A percentile compares a stretch with the other conserved stretches of the same genome.
Conservation (phyloP, 495 filamentous ascomycete species). For the Baudoinia panamericana region DNA sequence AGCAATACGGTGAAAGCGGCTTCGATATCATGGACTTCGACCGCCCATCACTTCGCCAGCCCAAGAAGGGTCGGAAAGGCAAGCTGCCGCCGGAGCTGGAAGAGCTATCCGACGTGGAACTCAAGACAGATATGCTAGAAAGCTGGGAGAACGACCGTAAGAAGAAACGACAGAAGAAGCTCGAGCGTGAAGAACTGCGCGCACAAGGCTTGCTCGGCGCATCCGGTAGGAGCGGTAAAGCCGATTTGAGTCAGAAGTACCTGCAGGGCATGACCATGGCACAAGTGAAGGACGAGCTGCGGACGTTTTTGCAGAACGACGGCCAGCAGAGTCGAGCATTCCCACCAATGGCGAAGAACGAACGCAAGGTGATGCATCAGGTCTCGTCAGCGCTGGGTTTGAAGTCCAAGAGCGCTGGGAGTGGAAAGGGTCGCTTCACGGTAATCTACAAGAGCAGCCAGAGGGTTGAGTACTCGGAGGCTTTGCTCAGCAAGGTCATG, state of each 20-base stretch:
- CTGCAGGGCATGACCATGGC: conserved; percentile 53
- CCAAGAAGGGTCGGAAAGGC: conserved; percentile 43
- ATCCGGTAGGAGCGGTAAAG: conserved; percentile 38
- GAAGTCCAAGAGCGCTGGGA: conserved; percentile 74
- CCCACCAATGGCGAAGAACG: conserved; percentile 69
- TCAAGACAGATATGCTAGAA: conserved; percentile 45
- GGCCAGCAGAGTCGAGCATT: conserved; percentile 61
- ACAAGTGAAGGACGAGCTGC: conserved; percentile 60
- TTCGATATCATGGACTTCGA: conserved; percentile 78
- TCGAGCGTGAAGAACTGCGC: conserved; percentile 63
- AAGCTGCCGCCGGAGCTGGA: conserved; percentile 33
- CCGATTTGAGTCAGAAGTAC: conserved; percentile 62
- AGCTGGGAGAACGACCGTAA: conserved; percentile 65
- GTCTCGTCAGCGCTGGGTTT: conserved; percentile 56
- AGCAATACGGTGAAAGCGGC: conserved; percentile 47
- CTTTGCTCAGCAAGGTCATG: conserved; percentile 14
- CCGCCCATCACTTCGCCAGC: conserved; percentile 44
- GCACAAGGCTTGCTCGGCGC: conserved; percentile 64
- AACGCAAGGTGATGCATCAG: conserved; percentile 64
- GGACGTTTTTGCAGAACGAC: conserved; percentile 51
- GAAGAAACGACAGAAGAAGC: conserved; percentile 70
- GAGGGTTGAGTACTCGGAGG: conserved; percentile 42
- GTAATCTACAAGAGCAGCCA: conserved; percentile 59
- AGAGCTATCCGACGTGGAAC: conserved; percentile 56
- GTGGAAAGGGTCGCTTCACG: conserved; percentile 58